These are phyloP conservation scores for Porcisia deanei DNA, from an alignment of 208 protist genomes.

Conservation along the genomic window DNA sequence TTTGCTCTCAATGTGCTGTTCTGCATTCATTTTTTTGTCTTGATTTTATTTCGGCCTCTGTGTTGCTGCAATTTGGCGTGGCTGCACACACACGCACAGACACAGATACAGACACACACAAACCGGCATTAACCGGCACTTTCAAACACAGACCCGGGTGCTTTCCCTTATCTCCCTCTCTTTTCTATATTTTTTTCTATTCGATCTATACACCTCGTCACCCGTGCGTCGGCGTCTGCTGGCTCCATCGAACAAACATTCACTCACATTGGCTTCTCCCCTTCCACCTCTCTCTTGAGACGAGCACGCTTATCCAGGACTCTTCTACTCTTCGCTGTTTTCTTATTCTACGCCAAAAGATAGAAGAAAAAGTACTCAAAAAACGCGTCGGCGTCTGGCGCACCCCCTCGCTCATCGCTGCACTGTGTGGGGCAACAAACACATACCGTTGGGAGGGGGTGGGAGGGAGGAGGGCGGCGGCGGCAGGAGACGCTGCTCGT, in stretches of 20 bases:
- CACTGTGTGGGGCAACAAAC: too few relatives aligned
- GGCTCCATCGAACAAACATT: not conserved
- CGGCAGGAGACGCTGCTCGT: not conserved
- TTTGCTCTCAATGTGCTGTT: not conserved
- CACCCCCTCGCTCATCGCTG: too few relatives aligned
- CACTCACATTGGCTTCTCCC: not conserved
- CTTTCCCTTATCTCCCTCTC: not conserved
- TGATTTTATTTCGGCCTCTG: not conserved
- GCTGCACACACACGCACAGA: conserved; percentile 1
- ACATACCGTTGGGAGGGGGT: too few relatives aligned
- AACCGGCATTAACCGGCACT: not conserved
- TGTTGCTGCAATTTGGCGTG: too few relatives aligned
- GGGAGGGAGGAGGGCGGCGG: too few relatives aligned
- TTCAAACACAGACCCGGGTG: not conserved
- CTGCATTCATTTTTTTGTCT: not conserved
- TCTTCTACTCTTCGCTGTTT: too few relatives aligned
- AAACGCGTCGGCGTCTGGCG: too few relatives aligned
- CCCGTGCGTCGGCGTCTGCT: not conserved
- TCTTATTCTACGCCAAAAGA: too few relatives aligned
- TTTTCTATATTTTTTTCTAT: not conserved
- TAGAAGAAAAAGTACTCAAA: too few relatives aligned
- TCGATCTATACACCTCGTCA: conserved; percentile 1
- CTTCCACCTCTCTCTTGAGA: not conserved
- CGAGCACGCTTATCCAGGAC: too few relatives aligned
- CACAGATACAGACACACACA: not conserved